These are phyloP conservation scores for Eucalyptus guilfoylei DNA, from an alignment of 345 rosid genomes.

Conservation along the genomic window DNA sequence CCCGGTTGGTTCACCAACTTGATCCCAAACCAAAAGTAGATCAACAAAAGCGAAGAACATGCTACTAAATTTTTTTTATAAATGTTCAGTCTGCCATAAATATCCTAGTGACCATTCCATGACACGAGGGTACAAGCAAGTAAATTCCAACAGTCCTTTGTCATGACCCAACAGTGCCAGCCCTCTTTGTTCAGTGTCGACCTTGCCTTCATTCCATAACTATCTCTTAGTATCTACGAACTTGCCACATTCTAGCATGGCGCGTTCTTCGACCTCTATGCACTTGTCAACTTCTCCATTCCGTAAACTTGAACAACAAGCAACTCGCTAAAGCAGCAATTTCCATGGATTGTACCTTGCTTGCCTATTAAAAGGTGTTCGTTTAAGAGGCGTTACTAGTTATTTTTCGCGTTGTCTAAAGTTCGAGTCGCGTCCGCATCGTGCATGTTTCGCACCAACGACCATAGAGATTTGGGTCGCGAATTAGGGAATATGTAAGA, in stretches of 20 bases:
- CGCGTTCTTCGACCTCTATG: accelerated
- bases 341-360: not conserved
- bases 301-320: not conserved
- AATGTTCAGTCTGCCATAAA: not conserved
- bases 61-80: not conserved
- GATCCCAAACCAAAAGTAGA: not conserved
- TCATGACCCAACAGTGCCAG: not conserved
- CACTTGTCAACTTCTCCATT: accelerated
- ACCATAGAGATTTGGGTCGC: not conserved
- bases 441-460: not conserved
- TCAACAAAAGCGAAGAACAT: not conserved
- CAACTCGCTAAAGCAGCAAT: not conserved
- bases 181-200: not conserved
- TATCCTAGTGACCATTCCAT: not conserved
- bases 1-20: not conserved
- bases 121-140: not conserved
- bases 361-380: not conserved
- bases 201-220: not conserved
- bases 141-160: not conserved
- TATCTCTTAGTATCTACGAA: not conserved
- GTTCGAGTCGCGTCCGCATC: not conserved
- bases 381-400: too few relatives aligned
- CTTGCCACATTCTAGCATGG: not conserved
- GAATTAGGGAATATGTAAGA: accelerated
- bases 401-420: not conserved